These are phyloP conservation scores for Xerocomellus intermedius DNA, from an alignment of 768 basidiomycete genomes.

Conservation along the genomic window DNA sequence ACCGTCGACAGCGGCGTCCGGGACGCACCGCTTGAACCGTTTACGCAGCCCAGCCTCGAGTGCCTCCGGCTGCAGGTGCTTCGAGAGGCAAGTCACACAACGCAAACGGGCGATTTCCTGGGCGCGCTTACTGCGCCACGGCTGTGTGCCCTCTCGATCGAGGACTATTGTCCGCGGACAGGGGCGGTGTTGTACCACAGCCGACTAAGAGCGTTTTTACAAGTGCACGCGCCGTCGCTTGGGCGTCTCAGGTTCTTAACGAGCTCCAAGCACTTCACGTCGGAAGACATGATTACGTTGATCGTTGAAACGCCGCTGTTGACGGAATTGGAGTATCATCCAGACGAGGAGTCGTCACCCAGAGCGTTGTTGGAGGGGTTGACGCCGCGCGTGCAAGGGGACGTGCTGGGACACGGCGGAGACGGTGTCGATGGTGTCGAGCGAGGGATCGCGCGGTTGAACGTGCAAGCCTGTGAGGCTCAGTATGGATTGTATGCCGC, in stretches of 20 bases:
- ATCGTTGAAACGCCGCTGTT: conserved; percentile 18
- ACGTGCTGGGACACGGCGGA: conserved; percentile 25
- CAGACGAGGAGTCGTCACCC: conserved; percentile 24
- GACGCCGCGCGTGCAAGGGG: conserved; percentile 19
- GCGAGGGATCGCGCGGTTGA: conserved; percentile 12
- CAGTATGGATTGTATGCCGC: conserved; percentile 13
- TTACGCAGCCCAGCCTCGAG: conserved; percentile 21
- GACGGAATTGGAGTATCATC: conserved; percentile 23
- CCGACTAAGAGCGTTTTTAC: conserved; percentile 18
- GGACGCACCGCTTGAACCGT: conserved; percentile 6
- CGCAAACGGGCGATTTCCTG: conserved; percentile 19
- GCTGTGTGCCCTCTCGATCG: conserved; percentile 15
- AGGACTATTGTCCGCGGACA: conserved; percentile 16
- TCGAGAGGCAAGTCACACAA: conserved; percentile 14
- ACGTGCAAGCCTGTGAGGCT: conserved; percentile 21
- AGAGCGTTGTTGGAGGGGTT: conserved; percentile 15
- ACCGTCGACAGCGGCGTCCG: conserved; percentile 9
- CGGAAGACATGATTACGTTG: conserved; percentile 17
- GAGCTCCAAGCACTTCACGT: conserved; percentile 16
- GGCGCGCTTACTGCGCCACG: conserved; percentile 14
- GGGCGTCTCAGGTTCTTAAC: conserved; percentile 16
- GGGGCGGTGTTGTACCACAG: conserved; percentile 14
- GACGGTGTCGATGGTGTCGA: conserved; percentile 26
- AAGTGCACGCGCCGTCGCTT: conserved; percentile 7
- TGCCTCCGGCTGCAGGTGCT: conserved; percentile 16